Evolutionary conservation across 768 basidiomycete genomes (phyloP), one percentile per base, ranked within the genome.

Genomic region (Auricularia sp.): DNA sequence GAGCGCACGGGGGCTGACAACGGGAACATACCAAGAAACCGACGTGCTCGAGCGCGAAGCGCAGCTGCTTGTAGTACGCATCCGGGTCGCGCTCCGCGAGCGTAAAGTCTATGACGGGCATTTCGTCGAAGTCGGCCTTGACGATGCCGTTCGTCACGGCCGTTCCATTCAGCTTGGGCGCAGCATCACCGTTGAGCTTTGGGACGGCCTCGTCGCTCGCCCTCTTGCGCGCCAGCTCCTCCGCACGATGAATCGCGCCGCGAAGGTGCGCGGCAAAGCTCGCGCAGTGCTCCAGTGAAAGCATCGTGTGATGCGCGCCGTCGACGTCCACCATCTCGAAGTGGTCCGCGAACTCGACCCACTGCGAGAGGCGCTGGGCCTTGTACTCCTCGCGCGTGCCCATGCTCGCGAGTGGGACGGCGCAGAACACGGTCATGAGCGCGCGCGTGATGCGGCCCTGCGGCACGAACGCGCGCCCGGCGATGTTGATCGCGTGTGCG

Each of bases 241-340:
- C 43, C 11, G 43, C 43, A 10, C 43, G 10, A 44, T 44, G 43
- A 44, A 73, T 64, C 3, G 71, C 71, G 2, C 10, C 47, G 16
- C 64, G 64, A 29, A 72, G 51, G 12, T 68, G 63, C 10, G 59
- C 62, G 2, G 70, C 69, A 63, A 73, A 72, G 7, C 70, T 70
- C 12, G 56, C 61, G 36, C 65, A 68, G 51, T 73, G 66, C 36
- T 69, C 69, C 63, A 70, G 68, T 34, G 64, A 56, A 53, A 75
- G 64, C 74, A 76, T 74, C 2, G 72, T 76, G 66, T 75, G 74
- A 62, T 75, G 75, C 63, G 73, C 73, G 14, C 75, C 75, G 8
- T 66, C 66, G 8, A 70, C 68, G 51, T 76, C 75, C n/a, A 75
- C 65, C 67, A 74, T 67, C 66, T 76, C 74, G 47, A 74, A 73